phyloP scores from a whole-genome alignment of 768 basidiomycete species.

The Tulasnella sp. region DNA sequence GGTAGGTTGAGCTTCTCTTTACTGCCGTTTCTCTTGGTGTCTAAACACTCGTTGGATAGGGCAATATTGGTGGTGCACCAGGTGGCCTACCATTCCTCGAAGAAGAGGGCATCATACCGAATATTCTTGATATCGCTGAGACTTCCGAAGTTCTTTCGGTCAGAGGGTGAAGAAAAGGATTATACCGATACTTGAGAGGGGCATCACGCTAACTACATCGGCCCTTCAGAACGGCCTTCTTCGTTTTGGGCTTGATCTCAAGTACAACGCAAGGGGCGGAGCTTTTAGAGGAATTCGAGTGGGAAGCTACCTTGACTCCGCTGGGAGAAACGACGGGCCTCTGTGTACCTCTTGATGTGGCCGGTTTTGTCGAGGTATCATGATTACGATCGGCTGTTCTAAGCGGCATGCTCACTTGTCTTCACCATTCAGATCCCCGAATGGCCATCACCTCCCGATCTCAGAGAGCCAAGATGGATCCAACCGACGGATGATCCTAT shows the following conservation, averaged over 20 bases:
- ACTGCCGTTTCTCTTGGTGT: not conserved
- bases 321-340: slow-evolving; percentile 80
- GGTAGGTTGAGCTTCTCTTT: slow-evolving; percentile 39
- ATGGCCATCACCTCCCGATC: slow-evolving; percentile 38
- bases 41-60: slow-evolving; percentile 39
- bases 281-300: slow-evolving; percentile 81
- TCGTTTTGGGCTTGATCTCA: slow-evolving; percentile 85
- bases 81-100: slow-evolving; percentile 92
- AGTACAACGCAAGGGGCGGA: slow-evolving; percentile 88
- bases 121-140: slow-evolving; percentile 83
- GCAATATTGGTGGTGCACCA: slow-evolving; percentile 83
- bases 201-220: not conserved
- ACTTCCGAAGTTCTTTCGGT: slow-evolving; percentile 82
- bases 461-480: slow-evolving; percentile 23
- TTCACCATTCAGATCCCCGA: slow-evolving; percentile 46
- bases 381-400: not conserved
- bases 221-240: slow-evolving; percentile 75
- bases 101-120: slow-evolving; percentile 87
- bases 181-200: not conserved
- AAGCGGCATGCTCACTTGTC: not conserved
- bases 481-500: slow-evolving; percentile 52
- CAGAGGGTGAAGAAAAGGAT: slow-evolving; percentile 56
- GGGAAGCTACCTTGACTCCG: slow-evolving; percentile 85
- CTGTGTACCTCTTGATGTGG: slow-evolving; percentile 78
- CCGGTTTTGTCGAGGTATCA: slow-evolving; percentile 67